Conservation (phyloP, 176 grass and related monocot genomes). For the Musa troglodytarum region DNA sequence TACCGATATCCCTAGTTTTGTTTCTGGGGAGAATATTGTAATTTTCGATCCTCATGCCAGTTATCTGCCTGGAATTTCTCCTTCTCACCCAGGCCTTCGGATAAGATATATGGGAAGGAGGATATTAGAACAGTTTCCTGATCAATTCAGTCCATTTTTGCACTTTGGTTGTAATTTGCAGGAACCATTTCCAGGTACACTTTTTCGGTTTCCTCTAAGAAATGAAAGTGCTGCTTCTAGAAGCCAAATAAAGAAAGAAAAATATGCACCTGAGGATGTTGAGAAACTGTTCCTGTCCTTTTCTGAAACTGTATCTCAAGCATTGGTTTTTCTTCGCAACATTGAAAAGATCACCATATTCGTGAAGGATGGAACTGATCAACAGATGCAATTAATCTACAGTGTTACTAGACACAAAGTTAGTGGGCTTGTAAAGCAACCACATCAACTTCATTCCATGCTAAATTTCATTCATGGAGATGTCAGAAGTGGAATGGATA, state of each 20-base stretch:
- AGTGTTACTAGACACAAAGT: constrained; percentile 51
- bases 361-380: constrained; percentile 66
- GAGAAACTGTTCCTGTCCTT: constrained; percentile 81
- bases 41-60: constrained; percentile 95
- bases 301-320: constrained; percentile 76
- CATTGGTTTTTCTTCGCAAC: constrained; percentile 81
- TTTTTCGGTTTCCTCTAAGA: constrained; percentile 96
- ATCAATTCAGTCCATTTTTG: constrained; percentile 92
- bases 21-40: constrained; percentile 96
- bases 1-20: constrained; percentile 96
- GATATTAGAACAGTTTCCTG: constrained; percentile 95
- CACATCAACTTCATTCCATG: constrained; percentile 56
- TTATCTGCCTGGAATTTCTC: constrained; percentile 94
- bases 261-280: constrained; percentile 83
- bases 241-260: constrained; percentile 95
- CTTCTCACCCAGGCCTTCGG: constrained; percentile 89
- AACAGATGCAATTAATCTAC: constrained; percentile 74
- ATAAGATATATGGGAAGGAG: constrained; percentile 82
- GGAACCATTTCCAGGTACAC: constrained; percentile 81
- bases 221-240: constrained; percentile 70
- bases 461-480: constrained; percentile 71
- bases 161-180: constrained; percentile 90
- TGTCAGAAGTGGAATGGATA: constrained; percentile 59
- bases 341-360: constrained; percentile 78
- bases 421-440: constrained; percentile 43